phyloP scores from a whole-genome alignment of 1,284 basidiomycete species.

The Irpex sp. region DNA sequence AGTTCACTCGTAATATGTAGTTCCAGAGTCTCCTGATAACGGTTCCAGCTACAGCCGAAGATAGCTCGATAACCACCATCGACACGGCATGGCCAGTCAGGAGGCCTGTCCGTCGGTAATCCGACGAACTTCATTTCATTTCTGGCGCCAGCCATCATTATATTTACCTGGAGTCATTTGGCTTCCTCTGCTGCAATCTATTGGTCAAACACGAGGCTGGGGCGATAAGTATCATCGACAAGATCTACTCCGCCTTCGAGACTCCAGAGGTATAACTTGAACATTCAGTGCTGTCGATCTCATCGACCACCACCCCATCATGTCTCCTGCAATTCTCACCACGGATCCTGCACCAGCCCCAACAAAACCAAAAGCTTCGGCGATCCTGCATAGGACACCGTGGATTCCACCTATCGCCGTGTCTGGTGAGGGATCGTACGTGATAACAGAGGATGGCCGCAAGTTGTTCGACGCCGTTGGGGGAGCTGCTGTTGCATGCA shows the following conservation, averaged over 20 bases:
- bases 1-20: no score
- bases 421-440: conserved; percentile 64
- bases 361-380: conserved; percentile 19
- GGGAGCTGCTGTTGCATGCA: conserved; percentile 79
- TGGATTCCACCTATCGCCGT: conserved; percentile 68
- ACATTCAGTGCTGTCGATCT: neutral
- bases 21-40: no score
- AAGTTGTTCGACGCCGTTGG: conserved; percentile 73
- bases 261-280: neutral
- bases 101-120: neutral
- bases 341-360: conserved; percentile 11
- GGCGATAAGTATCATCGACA: conserved; percentile 2
- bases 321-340: conserved; percentile 17
- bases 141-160: neutral
- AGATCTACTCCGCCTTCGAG: neutral
- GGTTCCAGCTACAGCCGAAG: no score
- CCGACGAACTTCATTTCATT: neutral
- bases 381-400: conserved; percentile 46
- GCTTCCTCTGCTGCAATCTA: neutral
- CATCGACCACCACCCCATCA: neutral
- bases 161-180: neutral
- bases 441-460: conserved; percentile 64
- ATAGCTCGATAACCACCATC: no score
- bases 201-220: conserved; percentile 2
- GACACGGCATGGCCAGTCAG: neutral